Evolutionary conservation across 2,329 filamentous ascomycete species (phyloP).

Genomic region (Thermothelomyces thermophilus): DNA sequence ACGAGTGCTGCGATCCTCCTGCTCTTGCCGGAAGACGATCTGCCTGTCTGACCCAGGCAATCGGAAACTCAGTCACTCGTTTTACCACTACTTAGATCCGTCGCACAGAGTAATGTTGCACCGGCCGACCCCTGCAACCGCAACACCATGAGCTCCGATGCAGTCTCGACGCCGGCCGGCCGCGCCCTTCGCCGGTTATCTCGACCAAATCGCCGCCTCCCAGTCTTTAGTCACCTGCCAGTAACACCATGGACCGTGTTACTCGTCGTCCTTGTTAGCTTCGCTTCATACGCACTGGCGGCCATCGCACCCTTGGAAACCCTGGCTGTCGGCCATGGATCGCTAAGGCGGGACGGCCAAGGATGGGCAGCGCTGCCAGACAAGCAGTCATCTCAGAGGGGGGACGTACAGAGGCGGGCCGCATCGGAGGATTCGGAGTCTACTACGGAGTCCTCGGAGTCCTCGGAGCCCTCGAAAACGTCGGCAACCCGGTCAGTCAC

Average conservation of each 20-base stretch:
- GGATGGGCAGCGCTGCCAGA: constrained; percentile 34
- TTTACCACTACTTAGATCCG: constrained; percentile 9
- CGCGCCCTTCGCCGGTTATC: not conserved
- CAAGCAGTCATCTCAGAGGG: constrained; percentile 29
- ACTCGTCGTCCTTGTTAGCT: constrained; percentile 19
- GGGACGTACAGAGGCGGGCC: constrained; percentile 20
- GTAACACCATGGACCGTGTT: constrained; percentile 27
- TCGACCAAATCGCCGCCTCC: constrained; percentile 11
- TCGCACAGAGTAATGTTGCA: constrained; percentile 25
- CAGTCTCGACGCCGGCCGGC: constrained; percentile 2
- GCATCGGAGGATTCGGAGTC: not conserved
- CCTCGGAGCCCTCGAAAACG: constrained; percentile 13
- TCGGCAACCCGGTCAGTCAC: constrained; percentile 20
- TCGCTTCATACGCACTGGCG: constrained; percentile 26
- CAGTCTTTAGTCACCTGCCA: constrained; percentile 10
- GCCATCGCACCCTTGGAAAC: constrained; percentile 25
- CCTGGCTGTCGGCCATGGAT: constrained; percentile 33
- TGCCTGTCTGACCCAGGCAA: constrained; percentile 21
- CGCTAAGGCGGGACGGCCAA: constrained; percentile 30
- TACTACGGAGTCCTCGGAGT: not conserved
- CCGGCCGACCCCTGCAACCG: constrained; percentile 22
- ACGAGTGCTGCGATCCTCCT: not conserved
- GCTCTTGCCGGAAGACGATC: constrained; percentile 17
- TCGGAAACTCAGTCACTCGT: constrained; percentile 22
- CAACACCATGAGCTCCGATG: constrained; percentile 26